phyloP scores from a whole-genome alignment of 371 early-diverging fungal species.

The Mortierella polycephala region DNA sequence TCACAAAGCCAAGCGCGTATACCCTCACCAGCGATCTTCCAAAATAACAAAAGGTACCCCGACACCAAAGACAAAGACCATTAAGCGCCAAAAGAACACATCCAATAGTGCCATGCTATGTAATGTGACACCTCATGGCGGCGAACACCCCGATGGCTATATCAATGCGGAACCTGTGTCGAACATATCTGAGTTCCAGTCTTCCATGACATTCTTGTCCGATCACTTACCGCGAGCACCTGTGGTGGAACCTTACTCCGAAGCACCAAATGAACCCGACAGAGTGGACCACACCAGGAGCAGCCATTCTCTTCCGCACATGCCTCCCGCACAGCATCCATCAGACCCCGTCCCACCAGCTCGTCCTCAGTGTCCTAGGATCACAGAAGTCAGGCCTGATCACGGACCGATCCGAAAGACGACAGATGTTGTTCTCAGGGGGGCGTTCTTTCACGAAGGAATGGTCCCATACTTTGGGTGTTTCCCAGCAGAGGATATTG shows the following conservation, averaged over 20 bases:
- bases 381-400: constrained; percentile 33
- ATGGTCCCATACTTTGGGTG: constrained; percentile 49
- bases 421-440: constrained; percentile 40
- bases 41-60: constrained; percentile 29
- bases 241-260: constrained; percentile 3
- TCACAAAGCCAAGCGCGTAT: constrained; percentile 50
- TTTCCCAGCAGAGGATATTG: constrained; percentile 31
- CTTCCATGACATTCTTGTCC: constrained; percentile 9
- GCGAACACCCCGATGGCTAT: neutral
- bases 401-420: constrained; percentile 41
- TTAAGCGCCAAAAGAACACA: constrained; percentile 41
- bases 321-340: neutral
- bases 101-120: constrained; percentile 18
- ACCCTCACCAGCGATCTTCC: constrained; percentile 23
- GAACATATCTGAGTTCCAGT: constrained; percentile 1
- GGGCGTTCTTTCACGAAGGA: constrained; percentile 33
- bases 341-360: constrained; percentile 3
- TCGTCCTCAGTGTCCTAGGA: constrained; percentile 14
- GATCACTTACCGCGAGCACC: constrained; percentile 9
- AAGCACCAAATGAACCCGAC: neutral
- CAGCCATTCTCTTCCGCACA: neutral
- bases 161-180: neutral
- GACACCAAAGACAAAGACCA: constrained; percentile 31
- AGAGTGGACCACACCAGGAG: neutral
- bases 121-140: neutral